Conservation (phyloP, 768 basidiomycete species). For the Dacryopinax spathularia region DNA sequence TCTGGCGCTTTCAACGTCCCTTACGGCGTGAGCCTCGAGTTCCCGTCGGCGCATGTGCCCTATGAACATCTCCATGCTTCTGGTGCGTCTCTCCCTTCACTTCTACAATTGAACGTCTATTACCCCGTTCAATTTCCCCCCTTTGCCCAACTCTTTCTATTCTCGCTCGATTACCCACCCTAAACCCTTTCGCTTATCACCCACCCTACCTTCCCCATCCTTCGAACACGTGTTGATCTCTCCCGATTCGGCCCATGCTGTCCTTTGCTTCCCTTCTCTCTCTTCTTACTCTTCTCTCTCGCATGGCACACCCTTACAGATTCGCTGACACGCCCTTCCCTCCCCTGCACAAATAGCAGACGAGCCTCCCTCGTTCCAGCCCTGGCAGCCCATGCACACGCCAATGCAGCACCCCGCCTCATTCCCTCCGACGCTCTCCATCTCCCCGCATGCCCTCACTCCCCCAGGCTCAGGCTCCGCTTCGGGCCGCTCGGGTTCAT, state of each 20-base stretch:
- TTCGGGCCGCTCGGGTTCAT: not conserved
- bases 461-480: not conserved
- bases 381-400: constrained; percentile 2
- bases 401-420: not conserved
- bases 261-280: not conserved
- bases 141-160: too few relatives aligned
- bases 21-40: not conserved
- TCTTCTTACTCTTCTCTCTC: not conserved
- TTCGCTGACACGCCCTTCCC: constrained; percentile 4
- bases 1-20: not conserved
- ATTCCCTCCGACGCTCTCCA: not conserved
- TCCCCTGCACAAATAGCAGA: constrained; percentile 1
- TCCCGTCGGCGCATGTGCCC: not conserved
- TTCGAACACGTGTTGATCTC: constrained; percentile 5
- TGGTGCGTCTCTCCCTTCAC: not conserved
- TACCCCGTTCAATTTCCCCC: not conserved
- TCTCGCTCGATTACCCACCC: not conserved
- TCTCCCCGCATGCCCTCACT: not conserved
- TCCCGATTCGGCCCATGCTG: too few relatives aligned
- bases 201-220: not conserved
- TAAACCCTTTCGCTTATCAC: not conserved
- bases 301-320: not conserved
- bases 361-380: not conserved
- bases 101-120: not conserved
- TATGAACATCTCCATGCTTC: not conserved